A percentile compares a stretch with the other conserved stretches of the same genome.
phyloP scores from a whole-genome alignment of 768 basidiomycete genomes.

The Podaxis sp. region DNA sequence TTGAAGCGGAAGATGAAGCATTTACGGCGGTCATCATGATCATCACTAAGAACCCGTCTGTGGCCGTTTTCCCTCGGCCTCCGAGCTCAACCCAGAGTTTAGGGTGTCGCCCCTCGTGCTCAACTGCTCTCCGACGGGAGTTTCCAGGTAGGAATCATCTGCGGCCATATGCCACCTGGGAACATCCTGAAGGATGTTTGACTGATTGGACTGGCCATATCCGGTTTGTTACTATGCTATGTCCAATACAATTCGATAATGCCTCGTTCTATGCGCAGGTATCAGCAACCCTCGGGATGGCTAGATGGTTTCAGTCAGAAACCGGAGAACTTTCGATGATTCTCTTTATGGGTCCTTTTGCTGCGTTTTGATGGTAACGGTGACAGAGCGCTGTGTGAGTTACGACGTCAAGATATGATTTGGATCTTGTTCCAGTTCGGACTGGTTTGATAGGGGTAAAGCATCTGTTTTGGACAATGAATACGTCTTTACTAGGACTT shows the following conservation, averaged over 20 bases:
- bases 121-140: neutral
- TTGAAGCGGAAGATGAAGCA: constrained; percentile 36
- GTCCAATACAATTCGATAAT: constrained; percentile 8
- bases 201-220: neutral
- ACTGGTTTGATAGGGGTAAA: neutral
- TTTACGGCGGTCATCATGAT: constrained; percentile 10
- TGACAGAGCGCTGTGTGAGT: constrained; percentile 1
- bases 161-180: neutral
- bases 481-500: neutral
- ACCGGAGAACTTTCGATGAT: neutral
- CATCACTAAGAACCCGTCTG: neutral
- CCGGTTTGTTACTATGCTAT: constrained; percentile 7
- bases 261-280: neutral
- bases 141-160: constrained; percentile 2
- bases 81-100: neutral
- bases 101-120: neutral
- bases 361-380: constrained; percentile 2
- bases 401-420: constrained; percentile 2
- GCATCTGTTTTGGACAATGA: neutral
- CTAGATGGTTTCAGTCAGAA: neutral
- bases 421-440: constrained; percentile 1
- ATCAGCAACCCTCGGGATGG: neutral
- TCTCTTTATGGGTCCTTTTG: constrained; percentile 1
- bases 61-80: neutral
- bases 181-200: neutral